These are phyloP conservation scores for Colletotrichum sublineola DNA, from an alignment of 2,329 filamentous ascomycete genomes.

Conservation along the genomic window DNA sequence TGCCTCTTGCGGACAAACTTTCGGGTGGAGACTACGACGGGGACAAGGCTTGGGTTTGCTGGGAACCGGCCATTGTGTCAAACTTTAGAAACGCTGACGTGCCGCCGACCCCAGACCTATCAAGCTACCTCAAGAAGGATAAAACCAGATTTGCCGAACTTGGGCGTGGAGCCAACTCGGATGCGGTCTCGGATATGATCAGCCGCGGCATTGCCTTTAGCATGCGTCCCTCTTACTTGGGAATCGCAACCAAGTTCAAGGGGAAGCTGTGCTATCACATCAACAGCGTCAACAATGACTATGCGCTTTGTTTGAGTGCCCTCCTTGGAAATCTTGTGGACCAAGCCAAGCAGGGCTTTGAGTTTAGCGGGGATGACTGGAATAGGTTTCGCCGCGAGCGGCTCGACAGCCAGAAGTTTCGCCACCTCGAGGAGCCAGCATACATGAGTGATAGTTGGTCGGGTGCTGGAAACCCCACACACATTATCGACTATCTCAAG, in stretches of 20 bases:
- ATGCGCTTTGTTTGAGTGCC: slow-evolving; percentile 64
- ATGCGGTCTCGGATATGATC: slow-evolving; percentile 62
- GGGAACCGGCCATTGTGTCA: slow-evolving; percentile 74
- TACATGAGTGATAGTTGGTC: slow-evolving; percentile 58
- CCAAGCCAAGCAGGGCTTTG: slow-evolving; percentile 66
- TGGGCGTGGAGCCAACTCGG: slow-evolving; percentile 40
- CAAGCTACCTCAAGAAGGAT: slow-evolving; percentile 65
- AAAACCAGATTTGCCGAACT: slow-evolving; percentile 62
- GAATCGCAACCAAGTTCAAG: slow-evolving; percentile 74
- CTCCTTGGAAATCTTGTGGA: slow-evolving; percentile 70
- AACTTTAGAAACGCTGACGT: slow-evolving; percentile 75
- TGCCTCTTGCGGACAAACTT: slow-evolving; percentile 76
- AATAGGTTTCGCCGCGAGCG: slow-evolving; percentile 50
- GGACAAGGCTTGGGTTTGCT: slow-evolving; percentile 83
- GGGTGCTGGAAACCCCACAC: slow-evolving; percentile 47
- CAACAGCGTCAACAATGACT: slow-evolving; percentile 60
- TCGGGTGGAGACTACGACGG: slow-evolving; percentile 88
- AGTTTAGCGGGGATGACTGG: slow-evolving; percentile 62
- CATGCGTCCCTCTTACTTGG: slow-evolving; percentile 69
- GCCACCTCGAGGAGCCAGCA: slow-evolving; percentile 52
- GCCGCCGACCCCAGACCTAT: slow-evolving; percentile 59
- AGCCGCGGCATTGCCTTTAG: slow-evolving; percentile 69
- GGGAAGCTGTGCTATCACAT: slow-evolving; percentile 73
- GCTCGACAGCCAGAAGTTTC: slow-evolving; percentile 38
- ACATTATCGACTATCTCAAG: slow-evolving; percentile 75